Evolutionary conservation across 75 land plant genomes (phyloP).

Genomic region (Chamaecyparis obtusa): DNA sequence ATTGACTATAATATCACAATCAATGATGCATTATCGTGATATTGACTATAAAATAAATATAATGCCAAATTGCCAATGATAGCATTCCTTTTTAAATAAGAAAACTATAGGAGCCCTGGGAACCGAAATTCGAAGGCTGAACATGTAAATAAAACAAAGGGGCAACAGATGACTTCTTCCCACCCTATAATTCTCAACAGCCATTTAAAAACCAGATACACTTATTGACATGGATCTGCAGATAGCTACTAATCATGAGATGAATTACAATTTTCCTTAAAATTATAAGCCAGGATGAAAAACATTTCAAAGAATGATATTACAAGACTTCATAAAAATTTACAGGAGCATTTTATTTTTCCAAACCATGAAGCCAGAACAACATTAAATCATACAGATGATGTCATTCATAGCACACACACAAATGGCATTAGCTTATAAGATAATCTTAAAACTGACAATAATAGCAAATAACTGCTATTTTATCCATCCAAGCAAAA

Average conservation of each 20-base stretch:
- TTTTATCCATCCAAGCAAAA: neutral
- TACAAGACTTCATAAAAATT: neutral
- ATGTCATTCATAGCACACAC: neutral
- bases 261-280: neutral
- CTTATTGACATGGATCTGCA: neutral
- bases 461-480: neutral
- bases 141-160: neutral
- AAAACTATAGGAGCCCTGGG: neutral
- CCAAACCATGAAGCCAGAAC: neutral
- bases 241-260: neutral
- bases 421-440: neutral
- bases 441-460: neutral
- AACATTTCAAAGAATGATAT: neutral
- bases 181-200: neutral
- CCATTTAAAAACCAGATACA: neutral
- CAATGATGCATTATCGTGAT: no score
- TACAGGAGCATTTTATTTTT: neutral
- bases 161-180: neutral
- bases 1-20: no score
- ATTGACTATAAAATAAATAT: no score
- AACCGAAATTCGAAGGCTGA: neutral
- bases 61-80: neutral
- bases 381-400: neutral
- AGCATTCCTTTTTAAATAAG: neutral
- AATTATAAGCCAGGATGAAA: neutral